phyloP scores from a whole-genome alignment of 2,329 filamentous ascomycete species.

The Scytalidium lignicola region DNA sequence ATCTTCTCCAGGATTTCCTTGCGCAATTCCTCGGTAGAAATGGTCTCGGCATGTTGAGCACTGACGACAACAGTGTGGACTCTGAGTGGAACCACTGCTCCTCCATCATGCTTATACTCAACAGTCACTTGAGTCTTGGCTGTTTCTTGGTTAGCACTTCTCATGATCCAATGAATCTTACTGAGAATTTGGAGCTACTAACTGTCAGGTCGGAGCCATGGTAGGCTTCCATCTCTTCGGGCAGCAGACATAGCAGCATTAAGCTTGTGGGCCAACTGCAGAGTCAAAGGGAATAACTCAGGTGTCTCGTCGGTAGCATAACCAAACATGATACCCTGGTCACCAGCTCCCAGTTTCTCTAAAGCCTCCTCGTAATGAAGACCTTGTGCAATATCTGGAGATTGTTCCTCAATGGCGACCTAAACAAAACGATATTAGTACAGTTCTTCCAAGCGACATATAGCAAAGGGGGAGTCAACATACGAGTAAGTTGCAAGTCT shows the following conservation, averaged over 20 bases:
- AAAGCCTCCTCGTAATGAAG: conserved; percentile 97
- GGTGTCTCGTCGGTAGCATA: conserved; percentile 99
- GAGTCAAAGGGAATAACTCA: conserved; percentile 90
- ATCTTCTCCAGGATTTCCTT: conserved; percentile 97
- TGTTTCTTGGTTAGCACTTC: background rate
- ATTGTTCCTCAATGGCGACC: conserved; percentile 98
- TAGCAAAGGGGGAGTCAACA: background rate
- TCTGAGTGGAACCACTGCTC: conserved; percentile 84
- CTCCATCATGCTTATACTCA: conserved; percentile 95
- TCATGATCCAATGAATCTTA: background rate
- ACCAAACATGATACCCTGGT: conserved; percentile 99
- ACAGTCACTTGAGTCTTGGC: conserved; percentile 98
- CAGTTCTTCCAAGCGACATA: background rate
- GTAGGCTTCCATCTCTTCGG: conserved; percentile 78
- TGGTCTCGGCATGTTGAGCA: conserved; percentile 85
- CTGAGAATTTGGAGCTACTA: background rate
- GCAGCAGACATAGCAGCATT: conserved; percentile 91
- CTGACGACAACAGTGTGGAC: conserved; percentile 97
- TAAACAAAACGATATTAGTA: conserved; percentile 58
- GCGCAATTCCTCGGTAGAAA: conserved; percentile 86
- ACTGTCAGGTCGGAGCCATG: conserved; percentile 92
- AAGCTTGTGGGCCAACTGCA: conserved; percentile 93
- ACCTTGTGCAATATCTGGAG: conserved; percentile 97
- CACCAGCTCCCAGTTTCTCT: conserved; percentile 96
- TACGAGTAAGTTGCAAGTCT: conserved; percentile 72